Evolutionary conservation across 1,284 basidiomycete species (phyloP), one percentile per base, ranked within the genome.

Genomic region (Leccinum pachyderme): DNA sequence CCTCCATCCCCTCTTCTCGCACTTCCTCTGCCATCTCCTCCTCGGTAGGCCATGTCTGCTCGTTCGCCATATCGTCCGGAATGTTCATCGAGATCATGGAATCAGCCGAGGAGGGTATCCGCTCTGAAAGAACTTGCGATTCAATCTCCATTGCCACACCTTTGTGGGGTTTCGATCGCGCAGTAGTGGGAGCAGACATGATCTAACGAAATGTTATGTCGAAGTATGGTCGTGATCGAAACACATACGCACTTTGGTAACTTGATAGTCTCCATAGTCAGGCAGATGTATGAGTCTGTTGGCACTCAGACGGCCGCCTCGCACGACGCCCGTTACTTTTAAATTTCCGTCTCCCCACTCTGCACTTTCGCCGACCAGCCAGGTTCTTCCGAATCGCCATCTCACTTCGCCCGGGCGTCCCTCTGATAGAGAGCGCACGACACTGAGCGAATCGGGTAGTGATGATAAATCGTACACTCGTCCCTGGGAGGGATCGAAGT

Each of bases 31-130:
- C 77, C 86, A 99, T 92, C 71, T 98, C 96, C 63, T 98, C 96
- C 69, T 98, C 95, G 0, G 95, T 98, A 0, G 96, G 96, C 95
- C 96, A 98, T 0, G 96, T 99, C 73, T 99, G 96, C 68, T 99
- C 96, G 67, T 96, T 96, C 13, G 81, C 85, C 73, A 98, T 80
- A 57, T 92, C 84, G 64, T 98, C 94, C 0, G 91, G 91, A 31
- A 89, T 85, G 67, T 98, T 98, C 57, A 84, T 88, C 1, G 91
- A 92, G 2, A 93, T 82, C 29, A 98, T 77, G 5, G 95, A 96
- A 70, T 99, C 96, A 1, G 91, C 92, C 1, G 84, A 77, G 7
- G 87, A 86, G 0, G 79, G 71, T 51, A 83, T 78, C 9, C 81
- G 81, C 72, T 84, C 84, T 2, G 79, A 84, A 49, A 87, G 73